These are phyloP conservation scores for Phytophthora pluvialis DNA, from an alignment of 352 stramenopile species.

Conservation along the genomic window DNA sequence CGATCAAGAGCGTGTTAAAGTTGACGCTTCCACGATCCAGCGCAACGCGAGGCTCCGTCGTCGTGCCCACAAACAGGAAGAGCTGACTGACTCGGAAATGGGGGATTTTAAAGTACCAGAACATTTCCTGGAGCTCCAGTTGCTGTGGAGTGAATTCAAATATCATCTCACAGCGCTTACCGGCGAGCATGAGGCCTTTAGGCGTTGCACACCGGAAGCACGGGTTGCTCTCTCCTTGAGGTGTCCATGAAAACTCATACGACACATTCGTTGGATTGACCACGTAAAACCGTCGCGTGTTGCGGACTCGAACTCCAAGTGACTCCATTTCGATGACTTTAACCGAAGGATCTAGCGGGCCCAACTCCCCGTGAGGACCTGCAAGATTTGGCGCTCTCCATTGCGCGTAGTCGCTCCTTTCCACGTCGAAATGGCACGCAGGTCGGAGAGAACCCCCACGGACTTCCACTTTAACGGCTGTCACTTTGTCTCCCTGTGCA, in stretches of 20 bases:
- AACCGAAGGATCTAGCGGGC: constrained; percentile 85
- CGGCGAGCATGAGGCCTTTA: constrained; percentile 92
- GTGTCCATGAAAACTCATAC: constrained; percentile 95
- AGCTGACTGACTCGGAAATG: constrained; percentile 90
- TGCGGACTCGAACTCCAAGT: constrained; percentile 90
- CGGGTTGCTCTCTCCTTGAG: constrained; percentile 70
- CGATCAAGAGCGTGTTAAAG: constrained; percentile 93
- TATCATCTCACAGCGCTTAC: constrained; percentile 95
- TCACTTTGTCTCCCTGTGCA: background rate
- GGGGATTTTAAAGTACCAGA: constrained; percentile 92
- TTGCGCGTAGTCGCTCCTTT: constrained; percentile 89
- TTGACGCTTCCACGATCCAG: constrained; percentile 92
- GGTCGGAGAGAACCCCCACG: constrained; percentile 82
- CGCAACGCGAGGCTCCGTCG: constrained; percentile 89
- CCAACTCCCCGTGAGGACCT: constrained; percentile 86
- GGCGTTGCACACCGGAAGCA: constrained; percentile 91
- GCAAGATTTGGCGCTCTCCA: constrained; percentile 65
- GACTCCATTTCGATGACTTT: constrained; percentile 94
- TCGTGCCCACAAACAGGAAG: constrained; percentile 93
- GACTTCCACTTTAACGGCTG: constrained; percentile 59
- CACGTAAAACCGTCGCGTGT: constrained; percentile 93
- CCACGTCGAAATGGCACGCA: constrained; percentile 94
- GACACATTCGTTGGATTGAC: constrained; percentile 93
- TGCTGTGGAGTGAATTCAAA: constrained; percentile 96
- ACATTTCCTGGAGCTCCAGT: constrained; percentile 90